A percentile compares a stretch with the other conserved stretches of the same genome.
Conservation (phyloP, 2,329 filamentous ascomycete species). For the Xylaria polymorpha region DNA sequence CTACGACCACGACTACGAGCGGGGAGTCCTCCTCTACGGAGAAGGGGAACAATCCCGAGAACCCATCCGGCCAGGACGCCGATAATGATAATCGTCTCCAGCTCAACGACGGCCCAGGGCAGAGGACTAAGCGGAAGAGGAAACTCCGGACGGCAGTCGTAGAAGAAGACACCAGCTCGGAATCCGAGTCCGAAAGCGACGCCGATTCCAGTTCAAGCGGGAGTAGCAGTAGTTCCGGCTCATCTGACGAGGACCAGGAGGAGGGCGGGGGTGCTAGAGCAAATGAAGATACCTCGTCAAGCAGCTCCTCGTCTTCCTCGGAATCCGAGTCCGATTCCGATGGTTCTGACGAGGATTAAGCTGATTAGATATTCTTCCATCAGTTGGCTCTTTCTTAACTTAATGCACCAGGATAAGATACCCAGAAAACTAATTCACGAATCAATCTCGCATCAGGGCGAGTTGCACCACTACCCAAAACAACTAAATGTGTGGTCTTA, state of each 20-base stretch:
- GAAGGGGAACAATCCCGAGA: slow-evolving; percentile 37
- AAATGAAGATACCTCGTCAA: slow-evolving; percentile 51
- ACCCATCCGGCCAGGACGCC: slow-evolving; percentile 37
- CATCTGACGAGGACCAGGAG: slow-evolving; percentile 45
- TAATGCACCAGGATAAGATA: slow-evolving; percentile 42
- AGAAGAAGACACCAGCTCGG: slow-evolving; percentile 55
- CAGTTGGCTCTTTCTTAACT: slow-evolving; percentile 29
- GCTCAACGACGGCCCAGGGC: slow-evolving; percentile 58
- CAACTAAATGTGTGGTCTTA: neutral
- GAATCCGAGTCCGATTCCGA: slow-evolving; percentile 49
- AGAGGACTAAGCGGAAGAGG: slow-evolving; percentile 61
- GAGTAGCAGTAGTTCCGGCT: slow-evolving; percentile 43
- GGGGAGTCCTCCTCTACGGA: slow-evolving; percentile 41
- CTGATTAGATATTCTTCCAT: neutral
- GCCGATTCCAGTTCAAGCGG: slow-evolving; percentile 50
- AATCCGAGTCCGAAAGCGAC: slow-evolving; percentile 51
- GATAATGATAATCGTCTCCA: slow-evolving; percentile 55
- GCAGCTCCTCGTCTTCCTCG: slow-evolving; percentile 57
- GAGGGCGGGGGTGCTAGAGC: slow-evolving; percentile 23
- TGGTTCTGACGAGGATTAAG: slow-evolving; percentile 49
- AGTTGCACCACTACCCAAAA: neutral
- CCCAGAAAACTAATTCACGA: slow-evolving; percentile 35
- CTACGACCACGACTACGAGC: slow-evolving; percentile 40
- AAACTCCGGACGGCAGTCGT: slow-evolving; percentile 63
- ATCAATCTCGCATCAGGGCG: neutral